A percentile compares a stretch with the other conserved stretches of the same genome.
Evolutionary conservation across 345 rosid genomes (phyloP).

Genomic region (Crucihimalaya himalaica): DNA sequence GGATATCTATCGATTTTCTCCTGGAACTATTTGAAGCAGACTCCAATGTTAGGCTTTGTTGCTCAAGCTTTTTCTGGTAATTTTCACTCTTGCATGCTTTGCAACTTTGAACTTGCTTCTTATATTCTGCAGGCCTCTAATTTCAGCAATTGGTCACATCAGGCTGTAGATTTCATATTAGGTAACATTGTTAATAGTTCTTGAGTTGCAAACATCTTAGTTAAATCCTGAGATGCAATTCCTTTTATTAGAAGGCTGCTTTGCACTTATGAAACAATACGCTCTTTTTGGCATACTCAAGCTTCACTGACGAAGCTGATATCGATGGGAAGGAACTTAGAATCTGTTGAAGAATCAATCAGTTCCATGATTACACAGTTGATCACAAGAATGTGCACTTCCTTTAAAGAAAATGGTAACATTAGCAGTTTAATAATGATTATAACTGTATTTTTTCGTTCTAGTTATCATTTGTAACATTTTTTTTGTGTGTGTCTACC

Average conservation of each 20-base stretch:
- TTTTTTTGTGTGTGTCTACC: slow-evolving; percentile 23
- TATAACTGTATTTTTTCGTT: slow-evolving; percentile 4
- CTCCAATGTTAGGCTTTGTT: slow-evolving; percentile 48
- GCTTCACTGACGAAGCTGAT: slow-evolving; percentile 64
- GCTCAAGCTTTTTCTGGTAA: slow-evolving; percentile 19
- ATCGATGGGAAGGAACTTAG: slow-evolving; percentile 48
- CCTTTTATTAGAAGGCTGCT: background rate
- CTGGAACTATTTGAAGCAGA: slow-evolving; percentile 62
- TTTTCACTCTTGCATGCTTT: slow-evolving; percentile 17
- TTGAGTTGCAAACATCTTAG: background rate
- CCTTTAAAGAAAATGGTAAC: slow-evolving; percentile 53
- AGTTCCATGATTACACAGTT: slow-evolving; percentile 57
- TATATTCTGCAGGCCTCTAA: slow-evolving; percentile 54
- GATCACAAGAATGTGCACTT: slow-evolving; percentile 65
- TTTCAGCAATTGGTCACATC: slow-evolving; percentile 87
- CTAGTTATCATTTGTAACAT: slow-evolving; percentile 9
- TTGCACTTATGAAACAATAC: slow-evolving; percentile 11
- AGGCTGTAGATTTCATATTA: slow-evolving; percentile 85
- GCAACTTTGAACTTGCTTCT: background rate
- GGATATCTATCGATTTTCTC: slow-evolving; percentile 78
- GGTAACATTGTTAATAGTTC: slow-evolving; percentile 45
- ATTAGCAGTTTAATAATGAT: background rate
- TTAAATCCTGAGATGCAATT: background rate
- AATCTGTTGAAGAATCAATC: slow-evolving; percentile 60
- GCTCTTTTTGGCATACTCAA: slow-evolving; percentile 37